Evolutionary conservation across 2,329 filamentous ascomycete species (phyloP).

Genomic region (Hypoxylon sp.): DNA sequence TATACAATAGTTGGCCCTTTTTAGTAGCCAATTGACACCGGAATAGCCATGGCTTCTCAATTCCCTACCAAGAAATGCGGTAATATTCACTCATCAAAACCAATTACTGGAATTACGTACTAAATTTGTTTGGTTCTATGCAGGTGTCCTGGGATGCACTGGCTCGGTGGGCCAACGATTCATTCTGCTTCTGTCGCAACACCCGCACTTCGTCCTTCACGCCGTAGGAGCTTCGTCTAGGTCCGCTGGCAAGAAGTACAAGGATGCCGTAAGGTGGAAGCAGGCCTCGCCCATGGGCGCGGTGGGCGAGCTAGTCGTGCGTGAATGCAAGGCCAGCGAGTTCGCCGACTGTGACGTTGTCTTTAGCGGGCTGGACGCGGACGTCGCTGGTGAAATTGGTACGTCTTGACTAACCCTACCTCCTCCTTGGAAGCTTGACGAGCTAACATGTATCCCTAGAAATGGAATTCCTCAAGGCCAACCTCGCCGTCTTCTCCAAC

Average conservation of each 20-base stretch:
- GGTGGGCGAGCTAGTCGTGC: constrained; percentile 85
- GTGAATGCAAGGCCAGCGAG: constrained; percentile 84
- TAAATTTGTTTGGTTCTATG: constrained; percentile 24
- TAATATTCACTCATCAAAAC: constrained; percentile 54
- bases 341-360: constrained; percentile 94
- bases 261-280: constrained; percentile 96
- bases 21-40: constrained; percentile 17
- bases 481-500: constrained; percentile 95
- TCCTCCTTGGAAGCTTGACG: background rate
- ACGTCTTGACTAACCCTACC: constrained; percentile 52
- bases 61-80: constrained; percentile 73
- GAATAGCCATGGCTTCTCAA: constrained; percentile 54
- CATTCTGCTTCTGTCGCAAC: constrained; percentile 89
- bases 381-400: constrained; percentile 94
- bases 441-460: constrained; percentile 65
- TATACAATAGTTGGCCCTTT: background rate
- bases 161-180: constrained; percentile 97
- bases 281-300: constrained; percentile 86
- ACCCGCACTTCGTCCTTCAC: constrained; percentile 88
- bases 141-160: constrained; percentile 86
- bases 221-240: constrained; percentile 91
- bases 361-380: constrained; percentile 92
- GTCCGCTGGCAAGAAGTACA: constrained; percentile 94
- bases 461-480: constrained; percentile 89
- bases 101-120: constrained; percentile 10